phyloP scores from a whole-genome alignment of 108 stramenopile genomes.

The Mediolabrus comicus region DNA sequence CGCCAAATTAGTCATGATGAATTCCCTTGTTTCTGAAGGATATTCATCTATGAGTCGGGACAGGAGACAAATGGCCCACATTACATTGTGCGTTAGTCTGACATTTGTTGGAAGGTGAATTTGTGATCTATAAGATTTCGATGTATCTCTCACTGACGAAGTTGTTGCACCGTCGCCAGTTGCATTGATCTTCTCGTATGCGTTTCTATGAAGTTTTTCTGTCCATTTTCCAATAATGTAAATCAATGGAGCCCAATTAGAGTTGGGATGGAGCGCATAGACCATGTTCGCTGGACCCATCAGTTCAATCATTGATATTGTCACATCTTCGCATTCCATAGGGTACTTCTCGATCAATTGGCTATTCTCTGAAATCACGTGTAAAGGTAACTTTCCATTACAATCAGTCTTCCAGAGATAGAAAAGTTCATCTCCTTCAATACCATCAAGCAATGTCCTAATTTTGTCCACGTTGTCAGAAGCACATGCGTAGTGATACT shows the following conservation, averaged over 20 bases:
- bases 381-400: slow-evolving; percentile 25
- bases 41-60: slow-evolving; percentile 41
- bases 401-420: slow-evolving; percentile 9
- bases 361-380: slow-evolving; percentile 24
- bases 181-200: background rate
- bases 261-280: slow-evolving; percentile 18
- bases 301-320: slow-evolving; percentile 9
- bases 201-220: slow-evolving; percentile 15
- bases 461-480: slow-evolving; percentile 12
- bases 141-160: background rate
- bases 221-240: slow-evolving; percentile 25
- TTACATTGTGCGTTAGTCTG: slow-evolving; percentile 17
- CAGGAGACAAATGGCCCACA: slow-evolving; percentile 33
- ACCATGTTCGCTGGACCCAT: slow-evolving; percentile 35
- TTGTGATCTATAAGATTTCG: background rate
- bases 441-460: slow-evolving; percentile 5
- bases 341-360: slow-evolving; percentile 17
- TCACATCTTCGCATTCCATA: slow-evolving; percentile 25
- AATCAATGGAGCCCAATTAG: slow-evolving; percentile 34
- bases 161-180: background rate
- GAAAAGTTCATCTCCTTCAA: background rate
- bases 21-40: slow-evolving; percentile 36
- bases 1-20: slow-evolving; percentile 41
- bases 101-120: slow-evolving; percentile 19
- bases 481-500: slow-evolving; percentile 42